phyloP scores from a whole-genome alignment of 2,329 filamentous ascomycete genomes.

The Fusarium sacchari region DNA sequence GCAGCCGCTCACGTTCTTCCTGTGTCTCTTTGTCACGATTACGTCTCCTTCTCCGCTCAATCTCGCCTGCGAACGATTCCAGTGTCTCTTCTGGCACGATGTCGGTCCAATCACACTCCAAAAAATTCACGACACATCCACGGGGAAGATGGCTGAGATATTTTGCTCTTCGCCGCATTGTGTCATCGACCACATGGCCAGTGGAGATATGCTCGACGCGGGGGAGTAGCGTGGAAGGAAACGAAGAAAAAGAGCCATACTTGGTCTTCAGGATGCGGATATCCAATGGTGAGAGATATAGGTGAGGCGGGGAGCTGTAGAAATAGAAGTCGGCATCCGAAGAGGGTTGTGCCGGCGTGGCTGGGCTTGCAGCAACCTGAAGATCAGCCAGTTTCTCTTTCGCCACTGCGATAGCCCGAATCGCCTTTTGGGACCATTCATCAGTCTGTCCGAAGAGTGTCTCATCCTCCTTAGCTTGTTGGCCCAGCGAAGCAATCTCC shows the following conservation, averaged over 20 bases:
- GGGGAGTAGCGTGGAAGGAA: slow-evolving; percentile 86
- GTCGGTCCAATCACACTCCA: slow-evolving; percentile 96
- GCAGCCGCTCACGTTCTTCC: slow-evolving; percentile 85
- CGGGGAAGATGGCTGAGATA: slow-evolving; percentile 88
- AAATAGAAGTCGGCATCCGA: slow-evolving; percentile 76
- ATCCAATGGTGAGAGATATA: slow-evolving; percentile 89
- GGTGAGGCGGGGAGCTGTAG: slow-evolving; percentile 86
- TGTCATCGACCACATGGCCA: slow-evolving; percentile 87
- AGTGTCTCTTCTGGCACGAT: slow-evolving; percentile 81
- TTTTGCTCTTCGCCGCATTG: slow-evolving; percentile 82
- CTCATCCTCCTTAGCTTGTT: slow-evolving; percentile 89
- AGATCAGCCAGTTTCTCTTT: slow-evolving; percentile 76
- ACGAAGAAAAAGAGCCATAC: slow-evolving; percentile 83
- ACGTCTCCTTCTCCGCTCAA: slow-evolving; percentile 77
- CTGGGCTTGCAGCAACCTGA: slow-evolving; percentile 31
- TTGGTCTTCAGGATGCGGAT: slow-evolving; percentile 92
- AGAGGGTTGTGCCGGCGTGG: slow-evolving; percentile 36
- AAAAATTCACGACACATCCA: slow-evolving; percentile 89
- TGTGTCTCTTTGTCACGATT: slow-evolving; percentile 85
- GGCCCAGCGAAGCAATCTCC: slow-evolving; percentile 78
- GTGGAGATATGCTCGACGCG: slow-evolving; percentile 90
- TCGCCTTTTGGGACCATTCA: slow-evolving; percentile 90
- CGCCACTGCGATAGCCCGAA: slow-evolving; percentile 75
- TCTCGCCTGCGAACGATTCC: slow-evolving; percentile 79
- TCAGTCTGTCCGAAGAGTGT: slow-evolving; percentile 89